These are phyloP conservation scores for Phragmites australis DNA, from an alignment of 176 grass and related monocot species.

Conservation along the genomic window DNA sequence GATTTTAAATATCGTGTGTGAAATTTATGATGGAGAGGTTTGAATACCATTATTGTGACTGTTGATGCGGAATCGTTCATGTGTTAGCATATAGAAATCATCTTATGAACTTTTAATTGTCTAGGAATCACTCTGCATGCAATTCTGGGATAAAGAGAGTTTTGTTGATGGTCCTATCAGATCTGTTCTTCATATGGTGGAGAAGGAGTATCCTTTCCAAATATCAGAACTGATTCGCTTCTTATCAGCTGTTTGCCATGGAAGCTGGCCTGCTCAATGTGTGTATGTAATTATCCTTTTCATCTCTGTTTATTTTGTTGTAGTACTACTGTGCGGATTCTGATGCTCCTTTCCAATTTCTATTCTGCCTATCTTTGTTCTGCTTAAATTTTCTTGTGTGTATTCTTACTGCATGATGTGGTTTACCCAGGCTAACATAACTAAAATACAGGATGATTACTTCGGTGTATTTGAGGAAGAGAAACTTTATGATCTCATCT, in stretches of 20 bases:
- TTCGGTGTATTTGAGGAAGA: neutral
- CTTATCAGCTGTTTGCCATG: constrained; percentile 84
- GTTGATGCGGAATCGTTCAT: constrained; percentile 16
- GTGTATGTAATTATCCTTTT: constrained; percentile 59
- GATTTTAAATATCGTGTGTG: constrained; percentile 65
- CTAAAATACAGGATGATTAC: neutral
- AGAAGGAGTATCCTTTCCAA: constrained; percentile 85
- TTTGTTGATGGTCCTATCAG: constrained; percentile 90
- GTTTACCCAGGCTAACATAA: constrained; percentile 18
- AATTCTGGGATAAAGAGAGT: constrained; percentile 95
- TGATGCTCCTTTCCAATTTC: neutral
- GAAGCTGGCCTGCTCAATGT: constrained; percentile 85
- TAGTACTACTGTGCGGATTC: neutral
- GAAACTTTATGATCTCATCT: neutral
- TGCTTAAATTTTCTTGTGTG: neutral
- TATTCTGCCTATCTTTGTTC: neutral
- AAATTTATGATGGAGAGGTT: constrained; percentile 88
- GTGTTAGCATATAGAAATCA: constrained; percentile 9
- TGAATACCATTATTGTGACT: neutral
- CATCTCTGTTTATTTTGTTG: neutral
- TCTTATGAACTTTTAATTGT: constrained; percentile 31
- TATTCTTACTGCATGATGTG: neutral
- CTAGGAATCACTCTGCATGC: constrained; percentile 87
- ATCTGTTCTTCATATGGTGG: constrained; percentile 83
- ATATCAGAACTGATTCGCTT: constrained; percentile 64